Conservation (phyloP, 371 early-diverging fungal genomes). For the Mucor piriformis region DNA sequence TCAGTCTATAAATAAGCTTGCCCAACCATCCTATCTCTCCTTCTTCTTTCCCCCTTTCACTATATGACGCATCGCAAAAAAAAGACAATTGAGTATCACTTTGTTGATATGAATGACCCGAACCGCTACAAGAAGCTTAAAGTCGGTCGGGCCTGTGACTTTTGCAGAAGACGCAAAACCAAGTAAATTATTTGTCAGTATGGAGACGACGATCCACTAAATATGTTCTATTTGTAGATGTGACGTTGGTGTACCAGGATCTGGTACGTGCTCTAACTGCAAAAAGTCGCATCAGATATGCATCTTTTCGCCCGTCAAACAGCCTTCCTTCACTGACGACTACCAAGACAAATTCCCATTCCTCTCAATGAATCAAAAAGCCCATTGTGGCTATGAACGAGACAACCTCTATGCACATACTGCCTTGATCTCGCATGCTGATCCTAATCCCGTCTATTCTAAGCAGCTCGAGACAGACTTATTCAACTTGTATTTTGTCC, state of each 20-base stretch:
- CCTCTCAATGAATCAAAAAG: slow-evolving; percentile 21
- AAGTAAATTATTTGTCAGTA: slow-evolving; percentile 31
- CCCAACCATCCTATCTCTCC: neutral
- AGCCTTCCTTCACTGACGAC: neutral
- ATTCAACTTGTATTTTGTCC: slow-evolving; percentile 63
- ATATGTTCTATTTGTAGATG: slow-evolving; percentile 23
- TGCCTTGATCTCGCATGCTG: neutral
- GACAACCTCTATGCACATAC: slow-evolving; percentile 2
- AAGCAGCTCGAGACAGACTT: slow-evolving; percentile 49
- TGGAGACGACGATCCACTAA: no score
- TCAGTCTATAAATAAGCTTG: no score
- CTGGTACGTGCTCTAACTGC: slow-evolving; percentile 43
- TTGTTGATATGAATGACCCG: slow-evolving; percentile 47
- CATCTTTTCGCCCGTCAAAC: slow-evolving; percentile 22
- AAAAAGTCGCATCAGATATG: slow-evolving; percentile 23
- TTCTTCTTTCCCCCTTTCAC: neutral
- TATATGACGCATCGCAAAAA: slow-evolving; percentile 14
- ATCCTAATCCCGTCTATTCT: neutral
- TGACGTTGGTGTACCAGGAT: slow-evolving; percentile 39
- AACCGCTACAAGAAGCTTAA: slow-evolving; percentile 44
- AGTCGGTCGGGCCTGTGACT: slow-evolving; percentile 42
- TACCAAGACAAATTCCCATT: slow-evolving; percentile 16
- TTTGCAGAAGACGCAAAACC: slow-evolving; percentile 49
- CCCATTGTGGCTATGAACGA: slow-evolving; percentile 23
- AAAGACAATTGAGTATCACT: slow-evolving; percentile 32